These are phyloP conservation scores for Xenoacremonium recifei DNA, from an alignment of 2,329 filamentous ascomycete species.

Conservation along the genomic window DNA sequence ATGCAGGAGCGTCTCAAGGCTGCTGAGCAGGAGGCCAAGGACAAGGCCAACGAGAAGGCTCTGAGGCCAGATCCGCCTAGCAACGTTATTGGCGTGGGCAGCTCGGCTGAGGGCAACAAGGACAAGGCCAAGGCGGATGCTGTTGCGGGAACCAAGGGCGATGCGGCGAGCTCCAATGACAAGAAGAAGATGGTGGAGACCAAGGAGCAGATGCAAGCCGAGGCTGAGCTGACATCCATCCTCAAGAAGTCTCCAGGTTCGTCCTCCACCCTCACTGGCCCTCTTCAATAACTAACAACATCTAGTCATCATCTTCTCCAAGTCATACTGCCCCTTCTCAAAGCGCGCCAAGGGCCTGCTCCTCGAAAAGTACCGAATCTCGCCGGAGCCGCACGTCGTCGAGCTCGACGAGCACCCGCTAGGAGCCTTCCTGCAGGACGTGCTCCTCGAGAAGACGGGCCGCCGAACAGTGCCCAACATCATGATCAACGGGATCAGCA, in stretches of 20 bases:
- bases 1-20: conserved; percentile 64
- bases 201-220: conserved; percentile 61
- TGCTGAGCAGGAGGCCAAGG: conserved; percentile 68
- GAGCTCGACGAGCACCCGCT: conserved; percentile 84
- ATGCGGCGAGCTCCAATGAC: conserved; percentile 26
- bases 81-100: conserved; percentile 58
- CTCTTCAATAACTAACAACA: conserved; percentile 9
- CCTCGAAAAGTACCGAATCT: conserved; percentile 79
- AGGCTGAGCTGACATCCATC: conserved; percentile 72
- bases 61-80: conserved; percentile 59
- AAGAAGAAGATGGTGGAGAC: conserved; percentile 47
- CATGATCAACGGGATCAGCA: conserved; percentile 80
- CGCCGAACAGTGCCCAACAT: conserved; percentile 89
- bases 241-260: conserved; percentile 81
- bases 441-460: conserved; percentile 71
- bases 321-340: conserved; percentile 87
- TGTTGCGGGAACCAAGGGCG: neutral
- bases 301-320: conserved; percentile 91
- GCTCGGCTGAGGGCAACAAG: conserved; percentile 53
- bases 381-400: conserved; percentile 80
- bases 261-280: conserved; percentile 25
- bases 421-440: conserved; percentile 69
- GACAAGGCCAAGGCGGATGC: conserved; percentile 23
- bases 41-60: conserved; percentile 65
- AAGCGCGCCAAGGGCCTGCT: conserved; percentile 82